A percentile compares a stretch with the other conserved stretches of the same genome.
These are phyloP conservation scores for Cystobasidium tubakii DNA, from an alignment of 768 basidiomycete genomes.

Conservation along the genomic window DNA sequence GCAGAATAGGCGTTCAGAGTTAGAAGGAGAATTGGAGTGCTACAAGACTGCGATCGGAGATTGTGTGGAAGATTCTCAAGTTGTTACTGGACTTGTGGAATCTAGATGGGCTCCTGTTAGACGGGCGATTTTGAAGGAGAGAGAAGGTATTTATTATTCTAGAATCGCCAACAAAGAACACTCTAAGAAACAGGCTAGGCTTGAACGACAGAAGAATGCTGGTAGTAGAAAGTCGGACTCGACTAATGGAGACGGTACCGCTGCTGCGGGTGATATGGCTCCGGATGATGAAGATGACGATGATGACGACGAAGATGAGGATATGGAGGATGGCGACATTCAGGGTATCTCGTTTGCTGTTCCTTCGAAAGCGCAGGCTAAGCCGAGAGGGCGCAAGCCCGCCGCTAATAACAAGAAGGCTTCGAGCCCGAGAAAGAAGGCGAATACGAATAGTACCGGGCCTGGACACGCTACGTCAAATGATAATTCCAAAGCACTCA, in stretches of 20 bases:
- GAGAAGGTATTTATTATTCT: constrained; percentile 54
- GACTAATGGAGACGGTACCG: constrained; percentile 46
- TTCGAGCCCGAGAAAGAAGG: not conserved
- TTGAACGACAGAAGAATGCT: constrained; percentile 56
- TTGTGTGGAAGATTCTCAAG: constrained; percentile 69
- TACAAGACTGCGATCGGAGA: constrained; percentile 65
- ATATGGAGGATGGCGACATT: constrained; percentile 54
- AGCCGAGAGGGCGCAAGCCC: constrained; percentile 1
- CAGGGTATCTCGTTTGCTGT: not conserved
- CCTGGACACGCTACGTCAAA: not conserved
- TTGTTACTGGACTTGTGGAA: constrained; percentile 64
- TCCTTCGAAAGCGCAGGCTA: constrained; percentile 12
- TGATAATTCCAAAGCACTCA: constrained; percentile 31
- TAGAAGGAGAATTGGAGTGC: constrained; percentile 65
- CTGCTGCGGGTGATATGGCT: constrained; percentile 3
- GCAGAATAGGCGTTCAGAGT: constrained; percentile 36
- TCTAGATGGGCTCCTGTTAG: constrained; percentile 57
- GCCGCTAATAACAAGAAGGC: not conserved
- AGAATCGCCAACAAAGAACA: constrained; percentile 49
- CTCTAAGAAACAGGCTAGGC: constrained; percentile 58
- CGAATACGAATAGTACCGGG: not conserved
- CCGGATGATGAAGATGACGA: constrained; percentile 40
- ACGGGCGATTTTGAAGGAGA: constrained; percentile 57
- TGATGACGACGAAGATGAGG: constrained; percentile 52
- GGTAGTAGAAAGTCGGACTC: constrained; percentile 55